Conservation (phyloP, 805 yeast genomes). For the Torulaspora gathmanii region DNA sequence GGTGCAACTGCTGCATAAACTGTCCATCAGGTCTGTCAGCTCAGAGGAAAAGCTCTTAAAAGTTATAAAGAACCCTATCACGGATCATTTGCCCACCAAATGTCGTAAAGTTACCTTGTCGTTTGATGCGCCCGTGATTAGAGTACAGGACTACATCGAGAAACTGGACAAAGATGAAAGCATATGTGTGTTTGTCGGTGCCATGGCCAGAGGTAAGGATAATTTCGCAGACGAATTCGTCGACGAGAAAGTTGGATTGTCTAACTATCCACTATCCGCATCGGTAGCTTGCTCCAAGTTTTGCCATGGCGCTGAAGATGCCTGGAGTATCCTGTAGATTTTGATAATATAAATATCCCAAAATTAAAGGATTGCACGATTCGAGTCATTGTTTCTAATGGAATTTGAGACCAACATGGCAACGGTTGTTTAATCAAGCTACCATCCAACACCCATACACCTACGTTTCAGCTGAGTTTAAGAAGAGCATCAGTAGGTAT, state of each 20-base stretch:
- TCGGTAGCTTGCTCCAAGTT: conserved; percentile 97
- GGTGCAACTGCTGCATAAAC: conserved; percentile 92
- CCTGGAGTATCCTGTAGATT: conserved; percentile 70
- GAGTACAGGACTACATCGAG: conserved; percentile 81
- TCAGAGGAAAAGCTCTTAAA: conserved; percentile 90
- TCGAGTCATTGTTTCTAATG: background rate
- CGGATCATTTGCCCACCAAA: conserved; percentile 93
- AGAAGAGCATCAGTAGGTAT: background rate
- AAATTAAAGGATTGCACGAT: background rate
- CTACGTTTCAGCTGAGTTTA: conserved; percentile 1
- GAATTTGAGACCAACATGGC: background rate
- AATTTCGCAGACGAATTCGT: conserved; percentile 95
- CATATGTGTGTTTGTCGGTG: conserved; percentile 96
- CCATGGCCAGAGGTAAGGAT: conserved; percentile 98
- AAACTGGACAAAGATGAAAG: conserved; percentile 84
- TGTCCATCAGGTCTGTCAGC: conserved; percentile 89
- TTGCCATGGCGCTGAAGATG: conserved; percentile 98
- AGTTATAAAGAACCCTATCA: conserved; percentile 94
- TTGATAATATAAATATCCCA: conserved; percentile 8
- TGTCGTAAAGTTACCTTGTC: conserved; percentile 91
- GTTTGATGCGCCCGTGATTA: conserved; percentile 81
- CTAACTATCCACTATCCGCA: conserved; percentile 93
- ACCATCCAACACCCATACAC: background rate
- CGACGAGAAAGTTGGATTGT: conserved; percentile 93
- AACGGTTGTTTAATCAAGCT: no score